Evolutionary conservation across 1,284 basidiomycete genomes (phyloP).

Genomic region (Nidula niveotomentosa): DNA sequence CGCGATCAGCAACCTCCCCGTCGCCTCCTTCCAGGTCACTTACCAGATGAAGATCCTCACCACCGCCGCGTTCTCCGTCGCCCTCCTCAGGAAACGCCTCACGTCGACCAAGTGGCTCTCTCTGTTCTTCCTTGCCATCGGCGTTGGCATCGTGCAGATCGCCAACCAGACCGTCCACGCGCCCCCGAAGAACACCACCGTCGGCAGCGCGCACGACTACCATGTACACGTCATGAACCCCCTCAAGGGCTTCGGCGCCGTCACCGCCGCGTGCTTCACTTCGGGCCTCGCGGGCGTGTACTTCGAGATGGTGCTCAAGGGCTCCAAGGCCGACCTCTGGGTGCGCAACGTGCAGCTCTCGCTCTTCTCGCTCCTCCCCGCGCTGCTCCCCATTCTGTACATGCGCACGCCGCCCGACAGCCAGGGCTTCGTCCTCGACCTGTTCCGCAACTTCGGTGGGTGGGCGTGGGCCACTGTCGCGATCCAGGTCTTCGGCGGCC

Average conservation of each 20-base stretch:
- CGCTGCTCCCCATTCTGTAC: constrained; percentile 82
- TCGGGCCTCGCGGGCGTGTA: constrained; percentile 98
- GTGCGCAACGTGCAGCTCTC: constrained; percentile 97
- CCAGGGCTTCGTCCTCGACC: constrained; percentile 39
- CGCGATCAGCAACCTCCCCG: constrained; percentile 88
- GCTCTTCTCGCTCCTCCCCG: constrained; percentile 90
- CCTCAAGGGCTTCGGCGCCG: constrained; percentile 84
- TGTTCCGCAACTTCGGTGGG: constrained; percentile 80
- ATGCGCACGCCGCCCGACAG: constrained; percentile 35
- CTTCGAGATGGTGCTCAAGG: constrained; percentile 98
- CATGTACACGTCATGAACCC: constrained; percentile 74
- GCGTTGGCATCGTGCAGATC: constrained; percentile 92
- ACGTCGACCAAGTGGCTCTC: constrained; percentile 81
- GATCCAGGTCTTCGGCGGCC: constrained; percentile 90
- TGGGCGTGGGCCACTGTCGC: constrained; percentile 95
- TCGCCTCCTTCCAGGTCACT: constrained; percentile 90
- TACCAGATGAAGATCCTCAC: constrained; percentile 98
- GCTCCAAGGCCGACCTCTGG: constrained; percentile 89
- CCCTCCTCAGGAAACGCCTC: constrained; percentile 77
- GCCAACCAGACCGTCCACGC: constrained; percentile 19
- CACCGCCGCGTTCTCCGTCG: constrained; percentile 90
- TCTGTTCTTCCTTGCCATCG: constrained; percentile 81
- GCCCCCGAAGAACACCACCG: constrained; percentile 13
- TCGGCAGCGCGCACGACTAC: constrained; percentile 63
- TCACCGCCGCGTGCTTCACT: constrained; percentile 91